Evolutionary conservation across 148 eudicot genomes (phyloP).

Genomic region (Heliosperma pusillum): DNA sequence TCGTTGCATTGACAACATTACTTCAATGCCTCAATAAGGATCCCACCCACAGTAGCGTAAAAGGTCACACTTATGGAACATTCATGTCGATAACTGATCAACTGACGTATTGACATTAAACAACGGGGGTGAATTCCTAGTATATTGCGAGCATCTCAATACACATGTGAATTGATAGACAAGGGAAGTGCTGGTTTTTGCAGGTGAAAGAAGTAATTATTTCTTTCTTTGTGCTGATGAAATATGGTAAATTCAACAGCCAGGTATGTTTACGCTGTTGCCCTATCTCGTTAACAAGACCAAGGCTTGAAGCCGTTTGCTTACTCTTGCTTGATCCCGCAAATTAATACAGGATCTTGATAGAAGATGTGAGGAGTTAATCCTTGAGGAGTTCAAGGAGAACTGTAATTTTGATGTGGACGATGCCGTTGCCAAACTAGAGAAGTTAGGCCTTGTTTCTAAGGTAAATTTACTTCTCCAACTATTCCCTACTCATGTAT

Average conservation of each 20-base stretch:
- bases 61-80: no score
- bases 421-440: constrained; percentile 75
- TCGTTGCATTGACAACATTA: no score
- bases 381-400: constrained; percentile 65
- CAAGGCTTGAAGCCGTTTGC: background rate
- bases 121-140: background rate
- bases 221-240: constrained; percentile 69
- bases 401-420: constrained; percentile 78
- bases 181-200: background rate
- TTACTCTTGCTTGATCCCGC: no score
- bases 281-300: background rate
- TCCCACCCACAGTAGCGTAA: no score
- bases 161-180: background rate
- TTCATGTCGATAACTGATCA: no score
- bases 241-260: constrained; percentile 61
- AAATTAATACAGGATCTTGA: constrained; percentile 66
- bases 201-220: constrained; percentile 89
- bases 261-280: constrained; percentile 28
- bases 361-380: constrained; percentile 60
- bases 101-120: background rate
- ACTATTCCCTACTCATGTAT: background rate
- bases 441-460: constrained; percentile 63
- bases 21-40: no score
- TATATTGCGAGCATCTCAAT: background rate
- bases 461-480: constrained; percentile 41